phyloP scores from a whole-genome alignment of 1,139 yeast species.

The Suhomyces ambrosiae region DNA sequence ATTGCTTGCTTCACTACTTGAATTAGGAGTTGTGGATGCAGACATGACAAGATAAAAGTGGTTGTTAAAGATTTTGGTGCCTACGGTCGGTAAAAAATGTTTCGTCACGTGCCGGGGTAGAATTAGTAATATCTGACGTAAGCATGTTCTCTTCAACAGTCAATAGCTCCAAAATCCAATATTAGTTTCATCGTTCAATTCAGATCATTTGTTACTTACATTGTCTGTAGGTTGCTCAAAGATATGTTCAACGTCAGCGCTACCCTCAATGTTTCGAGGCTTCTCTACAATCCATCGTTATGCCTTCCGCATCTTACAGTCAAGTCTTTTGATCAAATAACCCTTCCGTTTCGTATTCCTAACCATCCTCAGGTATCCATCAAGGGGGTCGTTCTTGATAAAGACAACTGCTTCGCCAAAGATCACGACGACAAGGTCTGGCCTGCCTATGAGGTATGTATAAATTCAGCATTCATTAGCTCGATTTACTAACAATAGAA shows the following conservation, averaged over 20 bases:
- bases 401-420: conserved; percentile 91
- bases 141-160: too few relatives aligned
- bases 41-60: too few relatives aligned
- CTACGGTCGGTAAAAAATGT: background rate
- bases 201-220: too few relatives aligned
- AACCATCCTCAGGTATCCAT: conserved; percentile 32
- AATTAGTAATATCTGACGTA: background rate
- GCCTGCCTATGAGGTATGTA: conserved; percentile 59
- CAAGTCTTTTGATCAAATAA: conserved; percentile 65
- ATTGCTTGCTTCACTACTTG: background rate
- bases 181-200: too few relatives aligned
- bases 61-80: too few relatives aligned
- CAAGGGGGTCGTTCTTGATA: conserved; percentile 84
- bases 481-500: conserved; percentile 27
- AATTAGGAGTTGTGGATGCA: background rate
- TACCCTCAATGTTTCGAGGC: conserved; percentile 63
- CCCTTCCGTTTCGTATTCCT: conserved; percentile 11
- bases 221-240: too few relatives aligned
- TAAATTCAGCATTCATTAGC: too few relatives aligned
- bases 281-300: conserved; percentile 63
- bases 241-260: conserved; percentile 73
- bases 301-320: conserved; percentile 70
- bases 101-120: background rate
- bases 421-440: conserved; percentile 81
- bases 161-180: too few relatives aligned